Base-by-base conservation (phyloP, 2,329 filamentous ascomycete genomes). In the Fonsecaea pugnacius region DNA sequence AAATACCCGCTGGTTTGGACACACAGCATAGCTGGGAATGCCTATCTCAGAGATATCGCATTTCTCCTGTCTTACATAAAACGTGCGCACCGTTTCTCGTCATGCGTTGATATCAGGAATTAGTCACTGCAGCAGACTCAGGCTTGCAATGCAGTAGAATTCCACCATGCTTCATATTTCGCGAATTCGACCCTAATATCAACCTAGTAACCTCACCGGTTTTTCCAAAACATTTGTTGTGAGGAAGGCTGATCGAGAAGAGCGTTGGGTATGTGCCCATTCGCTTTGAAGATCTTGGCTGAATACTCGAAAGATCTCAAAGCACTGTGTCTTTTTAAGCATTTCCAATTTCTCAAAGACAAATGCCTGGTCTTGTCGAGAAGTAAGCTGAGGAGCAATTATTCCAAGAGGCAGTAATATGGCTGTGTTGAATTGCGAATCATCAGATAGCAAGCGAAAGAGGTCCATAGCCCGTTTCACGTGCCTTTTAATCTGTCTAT, bases 401-500 rank as follows among this genome's bases (percentile, higher is more conserved):
- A 58, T 33, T 35, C 55, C 55, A 50, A 58, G 55, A 32, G 55
- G 55, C 7, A 58, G 40, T 10, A 58, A n/a, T 16, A 48, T 40
- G 12, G 55, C 55, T 14, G 36, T 58, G 10, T 58, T 48, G 30
- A 58, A 58, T 21, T 16, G 24, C 14, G 55, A 58, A 27, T 58
- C 12, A 9, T 46, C 4, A 14, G 55, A 9, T n/a, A 58, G 30
- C 16, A 32, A 12, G 30, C 55, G 55, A 21, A 58, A 35, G n/a
- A 60, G 35, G 1, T 14, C 32, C 4, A 53, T 53, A 18, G 46
- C 58, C 6, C 8, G 33, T 36, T 38, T 52, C 21, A 21, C 21
- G 12, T 38, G 14, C 24, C 18, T 60, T 21, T 46, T 35, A 16
- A 60, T 60, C 58, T 40, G 48, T 36, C 10, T 35, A 7, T 53